Evolutionary conservation across 2,329 filamentous ascomycete genomes (phyloP), one percentile per base, ranked within the genome.

Genomic region (Hymenoscyphus repandus): DNA sequence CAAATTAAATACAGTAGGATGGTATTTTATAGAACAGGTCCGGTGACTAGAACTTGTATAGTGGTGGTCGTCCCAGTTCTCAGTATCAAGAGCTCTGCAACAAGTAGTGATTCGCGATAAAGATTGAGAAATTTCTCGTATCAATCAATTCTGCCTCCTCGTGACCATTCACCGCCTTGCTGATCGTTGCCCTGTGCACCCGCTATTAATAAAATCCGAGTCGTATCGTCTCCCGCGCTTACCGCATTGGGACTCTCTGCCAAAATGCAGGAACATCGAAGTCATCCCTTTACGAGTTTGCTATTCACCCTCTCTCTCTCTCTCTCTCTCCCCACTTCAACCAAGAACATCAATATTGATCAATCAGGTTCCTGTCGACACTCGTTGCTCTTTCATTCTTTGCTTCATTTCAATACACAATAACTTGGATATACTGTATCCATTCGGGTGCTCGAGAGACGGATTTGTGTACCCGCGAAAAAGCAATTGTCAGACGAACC

Each of bases 181-280:
- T 27, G 22, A 27, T 27, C 18, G 40, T 20, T 31, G 12, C 20
- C 12, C 30, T 5, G 17, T 11, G 10, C 10, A n/a, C 10, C n/a
- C 15, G 44, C 44, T 46, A 46, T 37, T 18, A 38, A 39, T 46
- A 46, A n/a, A 37, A 17, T 45, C n/a, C 34, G 44, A 39, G 18
- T 38, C 44, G 44, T 43, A 43, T 32, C 17, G 18, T 13, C 5
- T 34, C 34, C 27, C 11, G 39, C 9, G 22, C 53, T 50, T 45
- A 48, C 33, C 9, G 27, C 43, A 41, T 22, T 13, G 43, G 50
- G 13, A 9, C 7, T 42, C 27, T 34, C 47, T 38, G 33, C 20
- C 31, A 34, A 42, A 53, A 47, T 54, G 55, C 55, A 55, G 51
- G 53, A 55, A 57, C 54, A 37, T 44, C 37, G 32, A 46, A 39